Evolutionary conservation across 208 protist species (phyloP).

Genomic region (Dictyostelium gargantuum): DNA sequence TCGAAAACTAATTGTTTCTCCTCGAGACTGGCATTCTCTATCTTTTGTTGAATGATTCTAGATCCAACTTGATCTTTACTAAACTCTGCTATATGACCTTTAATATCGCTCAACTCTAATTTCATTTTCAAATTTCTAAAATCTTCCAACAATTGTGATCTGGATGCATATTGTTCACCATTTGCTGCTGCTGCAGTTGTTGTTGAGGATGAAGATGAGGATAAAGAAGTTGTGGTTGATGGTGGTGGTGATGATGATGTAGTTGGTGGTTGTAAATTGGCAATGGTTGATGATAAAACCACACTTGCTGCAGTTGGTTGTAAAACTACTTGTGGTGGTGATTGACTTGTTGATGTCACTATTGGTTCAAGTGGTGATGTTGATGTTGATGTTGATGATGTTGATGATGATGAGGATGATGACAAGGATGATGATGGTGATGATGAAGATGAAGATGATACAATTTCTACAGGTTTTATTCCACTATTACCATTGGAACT

Average conservation of each 20-base stretch:
- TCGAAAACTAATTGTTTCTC: conserved; percentile 92
- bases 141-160: conserved; percentile 62
- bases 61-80: conserved; percentile 97
- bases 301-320: not conserved
- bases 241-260: not conserved
- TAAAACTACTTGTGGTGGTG: too few species aligned
- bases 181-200: not conserved
- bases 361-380: too few species aligned
- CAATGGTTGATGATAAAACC: not conserved
- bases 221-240: not conserved
- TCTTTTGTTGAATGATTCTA: conserved; percentile 96
- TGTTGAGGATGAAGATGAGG: not conserved
- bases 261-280: not conserved
- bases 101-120: conserved; percentile 84
- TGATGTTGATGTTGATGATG: not conserved
- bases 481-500: not conserved
- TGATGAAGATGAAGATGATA: not conserved
- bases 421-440: too few species aligned
- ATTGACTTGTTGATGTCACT: too few species aligned
- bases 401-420: not conserved
- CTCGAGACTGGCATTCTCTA: conserved; percentile 89
- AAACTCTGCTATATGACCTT: conserved; percentile 94
- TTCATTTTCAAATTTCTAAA: conserved; percentile 65
- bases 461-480: not conserved
- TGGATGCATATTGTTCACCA: not conserved